Conservation (phyloP, 2,329 filamentous ascomycete species). For the Aspergillus spinulosporus region DNA sequence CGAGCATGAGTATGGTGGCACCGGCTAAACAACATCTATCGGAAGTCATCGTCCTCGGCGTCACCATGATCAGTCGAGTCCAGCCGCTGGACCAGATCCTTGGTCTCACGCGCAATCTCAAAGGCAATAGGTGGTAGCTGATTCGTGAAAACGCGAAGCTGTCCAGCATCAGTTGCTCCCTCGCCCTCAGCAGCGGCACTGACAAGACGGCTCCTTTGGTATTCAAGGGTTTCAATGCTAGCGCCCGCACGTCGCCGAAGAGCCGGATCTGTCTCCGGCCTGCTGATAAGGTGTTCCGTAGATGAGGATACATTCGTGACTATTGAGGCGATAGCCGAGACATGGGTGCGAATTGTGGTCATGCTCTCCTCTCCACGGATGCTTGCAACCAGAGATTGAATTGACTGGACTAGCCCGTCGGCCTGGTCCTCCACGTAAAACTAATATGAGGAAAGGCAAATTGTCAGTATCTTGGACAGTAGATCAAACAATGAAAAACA, state of each 20-base stretch:
- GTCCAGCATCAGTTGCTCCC: constrained; percentile 56
- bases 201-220: constrained; percentile 65
- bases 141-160: constrained; percentile 61
- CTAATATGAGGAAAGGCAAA: constrained; percentile 38
- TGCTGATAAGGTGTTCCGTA: constrained; percentile 58
- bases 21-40: constrained; percentile 23
- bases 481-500: neutral
- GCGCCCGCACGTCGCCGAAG: constrained; percentile 50
- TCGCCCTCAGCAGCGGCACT: constrained; percentile 63
- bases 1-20: constrained; percentile 11
- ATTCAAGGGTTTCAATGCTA: constrained; percentile 52
- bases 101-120: constrained; percentile 78
- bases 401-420: constrained; percentile 72
- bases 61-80: constrained; percentile 42
- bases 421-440: constrained; percentile 83
- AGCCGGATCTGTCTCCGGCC: constrained; percentile 49
- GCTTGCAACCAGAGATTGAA: constrained; percentile 75
- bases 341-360: constrained; percentile 66
- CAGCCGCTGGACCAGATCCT: constrained; percentile 63
- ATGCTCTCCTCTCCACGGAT: constrained; percentile 67
- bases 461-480: neutral
- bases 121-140: constrained; percentile 82
- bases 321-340: constrained; percentile 68
- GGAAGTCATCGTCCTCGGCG: constrained; percentile 43
- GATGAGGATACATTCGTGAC: constrained; percentile 69